Conservation (phyloP, 1,284 basidiomycete genomes). For the Boletus smithii region DNA sequence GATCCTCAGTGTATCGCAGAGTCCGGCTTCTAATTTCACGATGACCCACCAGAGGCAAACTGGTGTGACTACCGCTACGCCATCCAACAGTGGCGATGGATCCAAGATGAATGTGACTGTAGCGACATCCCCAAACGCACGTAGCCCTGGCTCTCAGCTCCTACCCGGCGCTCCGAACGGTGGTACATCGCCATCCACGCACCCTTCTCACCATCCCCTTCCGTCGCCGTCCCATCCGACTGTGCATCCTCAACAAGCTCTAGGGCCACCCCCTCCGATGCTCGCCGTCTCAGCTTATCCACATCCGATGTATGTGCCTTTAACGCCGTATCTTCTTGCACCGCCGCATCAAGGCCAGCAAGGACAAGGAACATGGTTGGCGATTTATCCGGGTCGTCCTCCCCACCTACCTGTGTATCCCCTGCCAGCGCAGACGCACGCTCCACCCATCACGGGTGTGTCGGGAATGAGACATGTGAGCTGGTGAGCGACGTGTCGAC, state of each 20-base stretch:
- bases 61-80: not conserved
- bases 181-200: slow-evolving; percentile 5
- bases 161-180: slow-evolving; percentile 1
- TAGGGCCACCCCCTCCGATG: slow-evolving; percentile 14
- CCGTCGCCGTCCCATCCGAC: slow-evolving; percentile 14
- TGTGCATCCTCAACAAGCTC: slow-evolving; percentile 5
- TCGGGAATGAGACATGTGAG: slow-evolving; percentile 29
- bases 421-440: slow-evolving; percentile 15
- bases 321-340: slow-evolving; percentile 20
- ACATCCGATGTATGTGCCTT: slow-evolving; percentile 25
- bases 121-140: slow-evolving; percentile 7
- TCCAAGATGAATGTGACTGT: slow-evolving; percentile 7
- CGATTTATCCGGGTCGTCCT: slow-evolving; percentile 23
- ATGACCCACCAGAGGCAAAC: slow-evolving; percentile 3
- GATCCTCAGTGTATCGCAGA: slow-evolving; percentile 21
- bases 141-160: slow-evolving; percentile 2
- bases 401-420: slow-evolving; percentile 21
- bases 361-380: slow-evolving; percentile 24
- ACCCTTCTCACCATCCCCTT: slow-evolving; percentile 8
- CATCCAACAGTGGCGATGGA: slow-evolving; percentile 1
- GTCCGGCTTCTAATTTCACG: not conserved
- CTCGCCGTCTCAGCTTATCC: slow-evolving; percentile 20
- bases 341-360: slow-evolving; percentile 18
- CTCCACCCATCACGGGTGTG: slow-evolving; percentile 19
- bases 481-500: slow-evolving; percentile 18